These are phyloP conservation scores for Claviceps pazoutovae DNA, from an alignment of 2,329 filamentous ascomycete genomes.

Conservation along the genomic window DNA sequence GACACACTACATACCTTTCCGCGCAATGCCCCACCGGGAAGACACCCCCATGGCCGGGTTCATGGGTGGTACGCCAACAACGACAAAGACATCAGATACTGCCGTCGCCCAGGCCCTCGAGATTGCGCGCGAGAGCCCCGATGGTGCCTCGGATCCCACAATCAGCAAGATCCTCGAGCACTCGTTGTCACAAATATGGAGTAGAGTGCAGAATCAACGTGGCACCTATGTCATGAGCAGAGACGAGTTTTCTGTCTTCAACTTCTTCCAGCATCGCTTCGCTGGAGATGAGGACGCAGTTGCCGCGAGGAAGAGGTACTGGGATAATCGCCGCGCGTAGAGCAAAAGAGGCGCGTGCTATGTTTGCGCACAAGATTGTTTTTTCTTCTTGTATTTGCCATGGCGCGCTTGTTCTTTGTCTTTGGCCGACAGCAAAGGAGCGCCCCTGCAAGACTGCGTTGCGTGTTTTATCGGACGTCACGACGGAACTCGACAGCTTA, in stretches of 20 bases:
- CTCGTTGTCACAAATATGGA: constrained; percentile 52
- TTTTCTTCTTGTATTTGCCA: neutral
- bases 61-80: constrained; percentile 3
- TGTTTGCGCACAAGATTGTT: neutral
- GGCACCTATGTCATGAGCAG: constrained; percentile 57
- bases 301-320: constrained; percentile 37
- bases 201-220: constrained; percentile 48
- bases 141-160: constrained; percentile 47
- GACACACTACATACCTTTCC: neutral
- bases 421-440: neutral
- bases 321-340: constrained; percentile 31
- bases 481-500: too few species aligned
- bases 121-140: constrained; percentile 59
- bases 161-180: constrained; percentile 52
- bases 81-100: constrained; percentile 18
- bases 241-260: constrained; percentile 77
- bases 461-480: too few species aligned
- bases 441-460: too few species aligned
- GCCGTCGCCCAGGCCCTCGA: constrained; percentile 56
- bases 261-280: constrained; percentile 63
- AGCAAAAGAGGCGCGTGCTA: neutral
- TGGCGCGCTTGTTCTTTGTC: neutral
- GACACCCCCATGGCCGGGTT: constrained; percentile 7
- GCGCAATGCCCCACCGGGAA: constrained; percentile 12
- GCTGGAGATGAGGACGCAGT: constrained; percentile 33